These are phyloP conservation scores for Xylaria sp. DNA, from an alignment of 495 filamentous ascomycete species.

Conservation along the genomic window DNA sequence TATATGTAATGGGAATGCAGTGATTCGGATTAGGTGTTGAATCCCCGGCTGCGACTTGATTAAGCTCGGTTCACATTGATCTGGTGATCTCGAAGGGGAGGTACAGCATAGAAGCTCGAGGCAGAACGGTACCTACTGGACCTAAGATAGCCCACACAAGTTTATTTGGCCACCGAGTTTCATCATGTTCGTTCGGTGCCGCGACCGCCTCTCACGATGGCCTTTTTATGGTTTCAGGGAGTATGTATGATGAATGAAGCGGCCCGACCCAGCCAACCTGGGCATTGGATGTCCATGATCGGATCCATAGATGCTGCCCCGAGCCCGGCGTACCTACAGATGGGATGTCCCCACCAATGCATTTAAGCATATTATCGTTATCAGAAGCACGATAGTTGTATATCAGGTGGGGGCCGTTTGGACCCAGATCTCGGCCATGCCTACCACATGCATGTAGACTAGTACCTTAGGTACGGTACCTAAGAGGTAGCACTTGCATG, in stretches of 20 bases:
- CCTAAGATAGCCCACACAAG: neutral
- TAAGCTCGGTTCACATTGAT: slow-evolving; percentile 4
- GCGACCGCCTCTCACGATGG: neutral
- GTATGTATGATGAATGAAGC: neutral
- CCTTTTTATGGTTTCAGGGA: neutral
- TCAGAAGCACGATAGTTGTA: slow-evolving; percentile 7
- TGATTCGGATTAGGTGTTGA: neutral
- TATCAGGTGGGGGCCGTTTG: neutral
- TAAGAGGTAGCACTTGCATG: slow-evolving; percentile 9
- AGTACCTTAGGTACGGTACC: too few relatives aligned
- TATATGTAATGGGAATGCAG: neutral
- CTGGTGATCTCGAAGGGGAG: neutral
- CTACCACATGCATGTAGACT: neutral
- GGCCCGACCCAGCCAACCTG: slow-evolving; percentile 5
- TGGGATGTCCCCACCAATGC: neutral
- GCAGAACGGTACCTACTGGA: neutral
- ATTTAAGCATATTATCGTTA: slow-evolving; percentile 6
- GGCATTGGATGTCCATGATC: too few relatives aligned
- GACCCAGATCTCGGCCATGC: neutral
- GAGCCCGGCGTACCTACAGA: too few relatives aligned
- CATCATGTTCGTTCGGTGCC: neutral
- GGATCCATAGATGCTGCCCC: neutral
- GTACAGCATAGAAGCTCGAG: neutral
- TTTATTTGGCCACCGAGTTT: neutral
- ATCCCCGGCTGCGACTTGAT: neutral